These are phyloP conservation scores for Paraurostyla sp. DNA, from an alignment of 73 alveolate genomes.

Conservation along the genomic window DNA sequence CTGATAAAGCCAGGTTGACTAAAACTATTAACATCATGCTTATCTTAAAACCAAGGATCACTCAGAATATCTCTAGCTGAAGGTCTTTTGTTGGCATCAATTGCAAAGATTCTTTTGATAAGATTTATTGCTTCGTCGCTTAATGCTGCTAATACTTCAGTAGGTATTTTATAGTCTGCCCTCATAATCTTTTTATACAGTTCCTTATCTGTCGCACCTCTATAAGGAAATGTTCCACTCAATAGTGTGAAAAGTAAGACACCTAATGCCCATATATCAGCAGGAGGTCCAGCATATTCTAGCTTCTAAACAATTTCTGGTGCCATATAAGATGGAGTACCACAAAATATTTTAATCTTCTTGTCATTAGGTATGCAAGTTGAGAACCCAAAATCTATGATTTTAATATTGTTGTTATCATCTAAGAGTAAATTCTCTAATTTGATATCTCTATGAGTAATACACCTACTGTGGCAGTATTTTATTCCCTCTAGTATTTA, in stretches of 20 bases:
- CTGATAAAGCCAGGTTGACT: neutral
- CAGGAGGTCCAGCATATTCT: conserved; percentile 86
- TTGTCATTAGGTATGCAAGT: conserved; percentile 82
- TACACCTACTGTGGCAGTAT: conserved; percentile 86
- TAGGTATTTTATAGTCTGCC: conserved; percentile 67
- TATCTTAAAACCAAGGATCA: conserved; percentile 68
- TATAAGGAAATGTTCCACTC: conserved; percentile 84
- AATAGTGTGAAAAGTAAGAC: conserved; percentile 77
- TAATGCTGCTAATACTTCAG: conserved; percentile 33
- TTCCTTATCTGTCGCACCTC: conserved; percentile 81
- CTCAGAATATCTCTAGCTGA: conserved; percentile 62
- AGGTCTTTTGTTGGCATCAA: conserved; percentile 78
- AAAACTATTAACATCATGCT: neutral
- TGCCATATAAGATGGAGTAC: conserved; percentile 90
- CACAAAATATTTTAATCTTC: conserved; percentile 83
- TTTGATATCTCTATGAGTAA: conserved; percentile 93
- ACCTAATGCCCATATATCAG: conserved; percentile 90
- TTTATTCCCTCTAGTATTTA: conserved; percentile 85
- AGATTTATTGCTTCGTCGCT: conserved; percentile 56
- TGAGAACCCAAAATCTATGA: conserved; percentile 85
- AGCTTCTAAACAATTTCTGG: conserved; percentile 84
- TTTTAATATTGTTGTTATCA: conserved; percentile 68
- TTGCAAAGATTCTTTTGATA: conserved; percentile 57
- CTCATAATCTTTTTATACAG: conserved; percentile 79
- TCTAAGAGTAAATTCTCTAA: conserved; percentile 88